phyloP scores from a whole-genome alignment of 2,329 filamentous ascomycete species.

The Epicoccum sorghinum region DNA sequence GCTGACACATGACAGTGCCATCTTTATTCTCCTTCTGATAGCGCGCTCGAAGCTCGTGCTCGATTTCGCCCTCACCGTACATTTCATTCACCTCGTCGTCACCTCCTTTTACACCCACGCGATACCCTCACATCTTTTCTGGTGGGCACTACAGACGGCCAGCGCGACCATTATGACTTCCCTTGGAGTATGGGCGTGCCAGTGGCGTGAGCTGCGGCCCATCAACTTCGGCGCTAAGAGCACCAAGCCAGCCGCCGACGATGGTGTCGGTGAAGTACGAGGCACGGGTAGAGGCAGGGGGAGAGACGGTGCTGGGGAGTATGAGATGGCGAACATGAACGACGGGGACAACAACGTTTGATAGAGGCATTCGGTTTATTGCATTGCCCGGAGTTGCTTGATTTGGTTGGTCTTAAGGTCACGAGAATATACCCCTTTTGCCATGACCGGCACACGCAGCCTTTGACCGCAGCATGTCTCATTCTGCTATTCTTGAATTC shows the following conservation, averaged over 20 bases:
- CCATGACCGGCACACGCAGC: not conserved
- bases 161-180: constrained; percentile 69
- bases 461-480: not conserved
- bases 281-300: constrained; percentile 49
- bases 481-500: not conserved
- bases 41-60: constrained; percentile 91
- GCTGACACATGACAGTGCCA: constrained; percentile 63
- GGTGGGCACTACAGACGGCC: constrained; percentile 76
- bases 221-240: constrained; percentile 73
- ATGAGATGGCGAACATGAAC: constrained; percentile 56
- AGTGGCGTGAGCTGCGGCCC: constrained; percentile 84
- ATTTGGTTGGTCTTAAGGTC: constrained; percentile 2
- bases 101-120: constrained; percentile 79
- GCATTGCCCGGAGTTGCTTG: constrained; percentile 39
- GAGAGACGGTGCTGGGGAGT: constrained; percentile 54
- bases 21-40: constrained; percentile 82
- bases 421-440: constrained; percentile 23
- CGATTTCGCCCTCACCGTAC: constrained; percentile 90
- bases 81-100: constrained; percentile 79
- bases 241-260: constrained; percentile 54
- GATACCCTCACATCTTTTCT: constrained; percentile 78
- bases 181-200: constrained; percentile 88
- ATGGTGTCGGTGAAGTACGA: constrained; percentile 48
- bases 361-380: constrained; percentile 18
- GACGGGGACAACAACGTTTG: constrained; percentile 46